phyloP scores from a whole-genome alignment of 192 early-diverging fungal genomes.

The Entophlyctis luteolus region DNA sequence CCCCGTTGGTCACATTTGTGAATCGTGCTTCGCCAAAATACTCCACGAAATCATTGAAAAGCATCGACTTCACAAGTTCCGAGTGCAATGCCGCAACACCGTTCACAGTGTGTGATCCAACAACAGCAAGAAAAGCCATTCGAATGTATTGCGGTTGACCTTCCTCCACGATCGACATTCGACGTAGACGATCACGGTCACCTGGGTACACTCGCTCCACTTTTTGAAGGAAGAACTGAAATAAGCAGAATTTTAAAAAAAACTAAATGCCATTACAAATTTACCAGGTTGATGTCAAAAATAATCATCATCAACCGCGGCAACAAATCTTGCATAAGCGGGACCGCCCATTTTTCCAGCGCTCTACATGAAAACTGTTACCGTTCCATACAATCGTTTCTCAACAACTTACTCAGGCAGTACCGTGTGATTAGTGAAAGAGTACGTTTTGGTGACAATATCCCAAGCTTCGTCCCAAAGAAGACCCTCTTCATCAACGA shows the following conservation, averaged over 20 bases:
- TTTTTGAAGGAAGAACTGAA: conserved; percentile 91
- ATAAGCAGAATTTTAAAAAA: too few relatives aligned
- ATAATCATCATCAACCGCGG: conserved; percentile 98
- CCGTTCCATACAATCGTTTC: background rate
- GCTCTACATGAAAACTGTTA: conserved; percentile 58
- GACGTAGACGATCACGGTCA: conserved; percentile 76
- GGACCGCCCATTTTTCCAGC: conserved; percentile 95
- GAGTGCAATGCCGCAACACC: conserved; percentile 77
- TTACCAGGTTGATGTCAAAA: conserved; percentile 98
- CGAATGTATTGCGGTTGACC: conserved; percentile 85
- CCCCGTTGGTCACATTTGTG: conserved; percentile 96
- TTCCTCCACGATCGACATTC: conserved; percentile 95
- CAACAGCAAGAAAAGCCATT: conserved; percentile 93
- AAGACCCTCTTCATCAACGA: conserved; percentile 88
- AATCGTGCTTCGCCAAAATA: conserved; percentile 85
- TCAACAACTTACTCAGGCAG: conserved; percentile 70
- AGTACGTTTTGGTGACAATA: conserved; percentile 77
- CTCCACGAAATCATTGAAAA: conserved; percentile 89
- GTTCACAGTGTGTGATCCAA: conserved; percentile 93
- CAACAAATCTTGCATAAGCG: conserved; percentile 85
- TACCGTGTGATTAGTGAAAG: conserved; percentile 99
- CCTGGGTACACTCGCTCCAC: conserved; percentile 83
- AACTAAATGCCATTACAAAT: too few relatives aligned
- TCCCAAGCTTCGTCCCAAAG: conserved; percentile 93
- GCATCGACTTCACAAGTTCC: conserved; percentile 46